phyloP scores from a whole-genome alignment of 2,329 filamentous ascomycete species.

The Xenoacremonium recifei region DNA sequence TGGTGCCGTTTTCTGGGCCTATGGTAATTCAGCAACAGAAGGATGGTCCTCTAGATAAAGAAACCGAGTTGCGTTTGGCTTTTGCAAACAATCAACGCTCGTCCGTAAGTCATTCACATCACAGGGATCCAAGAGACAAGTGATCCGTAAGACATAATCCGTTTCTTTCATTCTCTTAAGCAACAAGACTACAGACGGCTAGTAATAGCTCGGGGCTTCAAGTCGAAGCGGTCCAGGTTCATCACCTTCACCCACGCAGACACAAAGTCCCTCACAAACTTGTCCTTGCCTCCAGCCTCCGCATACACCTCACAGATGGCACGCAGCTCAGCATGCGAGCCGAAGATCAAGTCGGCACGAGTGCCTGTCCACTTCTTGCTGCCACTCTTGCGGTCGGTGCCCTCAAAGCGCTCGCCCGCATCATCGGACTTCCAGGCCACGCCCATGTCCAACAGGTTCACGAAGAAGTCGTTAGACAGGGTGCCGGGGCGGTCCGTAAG shows the following conservation, averaged over 20 bases:
- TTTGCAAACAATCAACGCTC: no score
- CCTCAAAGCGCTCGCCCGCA: constrained; percentile 59
- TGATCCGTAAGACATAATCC: no score
- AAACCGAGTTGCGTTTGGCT: no score
- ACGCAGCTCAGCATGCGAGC: constrained; percentile 70
- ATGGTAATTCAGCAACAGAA: no score
- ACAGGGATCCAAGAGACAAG: no score
- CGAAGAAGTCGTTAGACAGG: constrained; percentile 78
- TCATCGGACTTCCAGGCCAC: constrained; percentile 57
- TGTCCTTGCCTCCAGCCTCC: constrained; percentile 54
- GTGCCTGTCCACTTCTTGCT: constrained; percentile 67
- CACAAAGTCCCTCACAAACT: constrained; percentile 71
- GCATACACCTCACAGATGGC: constrained; percentile 70
- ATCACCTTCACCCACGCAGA: constrained; percentile 72
- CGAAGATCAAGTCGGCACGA: constrained; percentile 68
- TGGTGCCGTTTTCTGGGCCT: no score
- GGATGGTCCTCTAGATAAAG: no score
- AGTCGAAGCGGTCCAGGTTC: constrained; percentile 71
- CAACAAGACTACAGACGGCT: constrained; percentile 22
- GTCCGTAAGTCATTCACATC: no score
- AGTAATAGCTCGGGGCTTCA: constrained; percentile 11
- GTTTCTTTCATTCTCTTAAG: no score
- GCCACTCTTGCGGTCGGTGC: constrained; percentile 65
- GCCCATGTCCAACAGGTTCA: constrained; percentile 70
- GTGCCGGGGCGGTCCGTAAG: constrained; percentile 66